Percentiles rank a stretch among this genome's conserved stretches.
These are phyloP conservation scores for Starmerella apicola DNA, from an alignment of 805 yeast species.

Conservation along the genomic window DNA sequence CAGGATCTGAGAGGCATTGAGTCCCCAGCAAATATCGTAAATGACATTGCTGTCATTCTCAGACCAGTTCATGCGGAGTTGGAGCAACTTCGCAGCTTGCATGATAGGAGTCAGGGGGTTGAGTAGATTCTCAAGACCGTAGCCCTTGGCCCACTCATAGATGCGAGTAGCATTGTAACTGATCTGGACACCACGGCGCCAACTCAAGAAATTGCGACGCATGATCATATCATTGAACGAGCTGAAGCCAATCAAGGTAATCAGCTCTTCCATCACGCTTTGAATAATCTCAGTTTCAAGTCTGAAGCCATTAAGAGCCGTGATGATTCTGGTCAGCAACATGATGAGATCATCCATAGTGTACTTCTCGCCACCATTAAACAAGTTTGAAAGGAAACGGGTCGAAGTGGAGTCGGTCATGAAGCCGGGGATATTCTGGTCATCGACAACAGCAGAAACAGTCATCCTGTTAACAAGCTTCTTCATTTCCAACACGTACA, in stretches of 20 bases:
- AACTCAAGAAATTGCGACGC: slow-evolving; percentile 86
- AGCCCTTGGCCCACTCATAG: slow-evolving; percentile 97
- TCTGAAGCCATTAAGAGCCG: slow-evolving; percentile 86
- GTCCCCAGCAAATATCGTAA: slow-evolving; percentile 86
- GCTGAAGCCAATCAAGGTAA: slow-evolving; percentile 77
- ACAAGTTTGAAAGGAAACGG: slow-evolving; percentile 50
- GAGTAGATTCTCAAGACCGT: slow-evolving; percentile 78
- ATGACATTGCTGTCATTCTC: slow-evolving; percentile 81
- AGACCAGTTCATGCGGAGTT: slow-evolving; percentile 72
- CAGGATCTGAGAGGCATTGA: slow-evolving; percentile 92
- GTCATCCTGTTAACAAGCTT: slow-evolving; percentile 82
- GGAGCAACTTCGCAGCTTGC: slow-evolving; percentile 87
- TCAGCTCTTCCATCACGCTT: slow-evolving; percentile 69
- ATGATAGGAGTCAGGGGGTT: slow-evolving; percentile 72
- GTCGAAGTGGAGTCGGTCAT: slow-evolving; percentile 68
- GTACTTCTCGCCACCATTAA: slow-evolving; percentile 42
- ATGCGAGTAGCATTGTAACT: slow-evolving; percentile 91
- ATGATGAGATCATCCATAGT: slow-evolving; percentile 92
- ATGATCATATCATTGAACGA: slow-evolving; percentile 91
- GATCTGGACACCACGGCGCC: slow-evolving; percentile 96
- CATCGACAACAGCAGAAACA: slow-evolving; percentile 85
- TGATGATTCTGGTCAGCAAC: slow-evolving; percentile 77
- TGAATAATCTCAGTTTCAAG: slow-evolving; percentile 75
- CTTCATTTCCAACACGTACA: slow-evolving; percentile 94
- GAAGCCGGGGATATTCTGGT: slow-evolving; percentile 94